These are phyloP conservation scores for Oldenlandia corymbosa DNA, from an alignment of 257 asterid genomes.

Conservation along the genomic window DNA sequence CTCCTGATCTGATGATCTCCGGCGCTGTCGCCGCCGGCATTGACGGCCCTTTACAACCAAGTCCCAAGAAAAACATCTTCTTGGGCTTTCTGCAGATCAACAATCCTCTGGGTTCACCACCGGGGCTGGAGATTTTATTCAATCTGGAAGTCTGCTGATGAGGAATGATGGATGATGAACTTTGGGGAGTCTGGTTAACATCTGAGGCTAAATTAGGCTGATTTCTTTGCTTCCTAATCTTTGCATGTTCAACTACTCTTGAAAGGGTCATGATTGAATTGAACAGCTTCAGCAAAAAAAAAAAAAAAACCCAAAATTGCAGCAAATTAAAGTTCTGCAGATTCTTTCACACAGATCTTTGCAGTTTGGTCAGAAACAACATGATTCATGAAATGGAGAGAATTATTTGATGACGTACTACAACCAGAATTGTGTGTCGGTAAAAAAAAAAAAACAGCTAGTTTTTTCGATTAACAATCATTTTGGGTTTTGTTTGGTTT, in stretches of 20 bases:
- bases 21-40: constrained; percentile 16
- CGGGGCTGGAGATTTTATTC: constrained; percentile 7
- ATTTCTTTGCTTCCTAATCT: constrained; percentile 4
- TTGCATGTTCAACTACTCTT: constrained; percentile 8
- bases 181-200: background rate
- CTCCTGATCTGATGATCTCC: constrained; percentile 12
- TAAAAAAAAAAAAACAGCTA: background rate
- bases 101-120: constrained; percentile 26
- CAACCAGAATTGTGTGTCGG: constrained; percentile 8
- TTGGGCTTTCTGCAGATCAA: constrained; percentile 15
- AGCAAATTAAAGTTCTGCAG: background rate
- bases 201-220: constrained; percentile 5
- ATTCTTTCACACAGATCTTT: background rate
- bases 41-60: constrained; percentile 42
- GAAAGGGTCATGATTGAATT: constrained; percentile 5
- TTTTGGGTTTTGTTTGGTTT: constrained; percentile 1
- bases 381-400: background rate
- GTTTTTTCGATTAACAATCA: background rate
- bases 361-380: background rate
- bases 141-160: constrained; percentile 5
- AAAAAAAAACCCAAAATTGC: constrained; percentile 1
- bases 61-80: constrained; percentile 31
- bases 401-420: background rate
- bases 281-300: too few relatives aligned
- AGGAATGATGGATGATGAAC: background rate